These are phyloP conservation scores for Ceratobasidium theobromae DNA, from an alignment of 1,284 basidiomycete species.

Conservation along the genomic window DNA sequence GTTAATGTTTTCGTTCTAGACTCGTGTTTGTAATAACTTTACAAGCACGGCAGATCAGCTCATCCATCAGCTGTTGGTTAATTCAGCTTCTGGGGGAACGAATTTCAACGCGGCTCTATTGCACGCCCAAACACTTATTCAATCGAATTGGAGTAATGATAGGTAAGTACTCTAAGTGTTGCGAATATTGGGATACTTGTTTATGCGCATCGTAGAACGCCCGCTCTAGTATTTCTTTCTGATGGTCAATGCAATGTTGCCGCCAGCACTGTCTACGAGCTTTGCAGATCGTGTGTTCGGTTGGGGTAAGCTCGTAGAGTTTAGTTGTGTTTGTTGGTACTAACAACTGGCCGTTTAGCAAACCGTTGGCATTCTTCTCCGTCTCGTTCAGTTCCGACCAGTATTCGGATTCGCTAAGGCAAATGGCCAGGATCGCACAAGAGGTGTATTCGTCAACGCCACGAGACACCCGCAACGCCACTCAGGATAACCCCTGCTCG, in stretches of 20 bases:
- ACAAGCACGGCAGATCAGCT: slow-evolving; percentile 52
- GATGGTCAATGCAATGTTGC: slow-evolving; percentile 54
- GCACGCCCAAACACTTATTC: slow-evolving; percentile 48
- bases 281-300: slow-evolving; percentile 49
- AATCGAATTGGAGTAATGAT: slow-evolving; percentile 55
- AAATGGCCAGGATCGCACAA: slow-evolving; percentile 57
- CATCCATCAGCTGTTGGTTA: slow-evolving; percentile 46
- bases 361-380: slow-evolving; percentile 58
- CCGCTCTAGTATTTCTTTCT: slow-evolving; percentile 62
- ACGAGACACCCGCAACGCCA: slow-evolving; percentile 47
- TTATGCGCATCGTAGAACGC: slow-evolving; percentile 45
- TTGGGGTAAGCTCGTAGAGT: slow-evolving; percentile 5
- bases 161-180: slow-evolving; percentile 44
- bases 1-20: slow-evolving; percentile 8
- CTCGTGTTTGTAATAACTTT: slow-evolving; percentile 49
- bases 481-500: slow-evolving; percentile 49
- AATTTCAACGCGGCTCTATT: slow-evolving; percentile 51
- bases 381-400: slow-evolving; percentile 54
- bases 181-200: background rate
- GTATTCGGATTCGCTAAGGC: slow-evolving; percentile 45
- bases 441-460: slow-evolving; percentile 54
- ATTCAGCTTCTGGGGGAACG: slow-evolving; percentile 48
- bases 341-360: slow-evolving; percentile 36
- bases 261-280: slow-evolving; percentile 49
- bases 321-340: background rate